These are phyloP conservation scores for Phlebiopsis flavidoalba DNA, from an alignment of 768 basidiomycete genomes.

Conservation along the genomic window DNA sequence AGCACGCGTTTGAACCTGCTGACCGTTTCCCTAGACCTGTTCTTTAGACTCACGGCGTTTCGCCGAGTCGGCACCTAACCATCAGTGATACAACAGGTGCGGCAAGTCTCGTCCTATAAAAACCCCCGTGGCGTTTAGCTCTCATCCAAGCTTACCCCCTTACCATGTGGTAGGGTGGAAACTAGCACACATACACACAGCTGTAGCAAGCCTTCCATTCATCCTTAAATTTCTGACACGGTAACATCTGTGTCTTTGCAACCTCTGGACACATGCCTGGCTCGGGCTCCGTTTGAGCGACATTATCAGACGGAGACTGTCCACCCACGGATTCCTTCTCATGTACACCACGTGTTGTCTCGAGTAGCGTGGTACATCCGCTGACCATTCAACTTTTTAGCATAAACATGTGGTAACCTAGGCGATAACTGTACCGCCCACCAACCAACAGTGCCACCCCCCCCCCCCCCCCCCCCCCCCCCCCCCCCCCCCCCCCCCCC, in stretches of 20 bases:
- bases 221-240: background rate
- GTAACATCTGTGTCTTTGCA: background rate
- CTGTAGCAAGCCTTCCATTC: background rate
- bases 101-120: background rate
- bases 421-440: slow-evolving; percentile 5
- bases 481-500: too few species aligned
- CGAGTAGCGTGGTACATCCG: too few species aligned
- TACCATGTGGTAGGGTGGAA: background rate
- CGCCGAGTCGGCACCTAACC: background rate
- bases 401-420: background rate
- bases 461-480: too few species aligned
- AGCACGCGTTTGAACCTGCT: too few species aligned
- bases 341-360: background rate
- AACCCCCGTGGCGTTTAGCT: background rate
- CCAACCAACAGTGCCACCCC: background rate
- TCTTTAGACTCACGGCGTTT: background rate
- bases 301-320: background rate
- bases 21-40: too few species aligned
- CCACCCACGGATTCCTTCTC: background rate
- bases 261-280: background rate
- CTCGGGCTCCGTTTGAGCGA: background rate
- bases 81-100: background rate
- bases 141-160: background rate
- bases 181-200: background rate
- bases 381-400: background rate